Percentiles rank a stretch among this genome's conserved stretches.
These are phyloP conservation scores for Colletotrichum truncatum DNA, from an alignment of 2,329 filamentous ascomycete species.

Conservation along the genomic window DNA sequence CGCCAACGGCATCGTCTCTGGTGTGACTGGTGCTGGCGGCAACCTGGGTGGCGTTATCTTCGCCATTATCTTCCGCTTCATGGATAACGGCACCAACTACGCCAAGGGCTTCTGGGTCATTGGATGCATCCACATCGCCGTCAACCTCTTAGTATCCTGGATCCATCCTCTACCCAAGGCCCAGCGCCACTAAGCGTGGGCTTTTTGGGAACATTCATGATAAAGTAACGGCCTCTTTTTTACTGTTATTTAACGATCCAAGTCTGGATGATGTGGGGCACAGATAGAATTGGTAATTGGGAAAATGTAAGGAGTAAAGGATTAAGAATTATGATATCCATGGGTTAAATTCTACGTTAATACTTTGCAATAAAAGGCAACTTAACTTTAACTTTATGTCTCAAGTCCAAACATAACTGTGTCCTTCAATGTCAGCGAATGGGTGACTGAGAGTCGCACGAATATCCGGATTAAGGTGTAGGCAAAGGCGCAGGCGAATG, in stretches of 20 bases:
- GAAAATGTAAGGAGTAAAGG: slow-evolving; percentile 16
- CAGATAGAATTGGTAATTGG: background rate
- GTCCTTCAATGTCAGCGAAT: no score
- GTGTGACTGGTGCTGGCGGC: slow-evolving; percentile 80
- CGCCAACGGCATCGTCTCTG: slow-evolving; percentile 82
- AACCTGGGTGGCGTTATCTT: slow-evolving; percentile 90
- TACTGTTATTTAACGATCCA: background rate
- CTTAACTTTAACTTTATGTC: background rate
- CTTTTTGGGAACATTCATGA: background rate
- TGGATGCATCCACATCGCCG: slow-evolving; percentile 75
- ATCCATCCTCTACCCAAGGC: slow-evolving; percentile 64
- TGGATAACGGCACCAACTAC: slow-evolving; percentile 70
- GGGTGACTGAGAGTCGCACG: no score
- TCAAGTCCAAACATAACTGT: no score
- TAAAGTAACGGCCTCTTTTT: background rate
- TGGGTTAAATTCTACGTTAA: background rate
- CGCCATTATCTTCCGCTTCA: slow-evolving; percentile 83
- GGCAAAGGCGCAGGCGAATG: background rate
- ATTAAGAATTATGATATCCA: slow-evolving; percentile 23
- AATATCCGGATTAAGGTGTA: no score
- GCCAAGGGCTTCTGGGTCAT: slow-evolving; percentile 82
- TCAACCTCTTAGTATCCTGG: slow-evolving; percentile 72
- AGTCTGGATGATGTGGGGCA: background rate
- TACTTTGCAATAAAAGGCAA: background rate
- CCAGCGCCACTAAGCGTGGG: slow-evolving; percentile 38